Conservation (phyloP, 2,329 filamentous ascomycete species). For the Cercospora beticola region DNA sequence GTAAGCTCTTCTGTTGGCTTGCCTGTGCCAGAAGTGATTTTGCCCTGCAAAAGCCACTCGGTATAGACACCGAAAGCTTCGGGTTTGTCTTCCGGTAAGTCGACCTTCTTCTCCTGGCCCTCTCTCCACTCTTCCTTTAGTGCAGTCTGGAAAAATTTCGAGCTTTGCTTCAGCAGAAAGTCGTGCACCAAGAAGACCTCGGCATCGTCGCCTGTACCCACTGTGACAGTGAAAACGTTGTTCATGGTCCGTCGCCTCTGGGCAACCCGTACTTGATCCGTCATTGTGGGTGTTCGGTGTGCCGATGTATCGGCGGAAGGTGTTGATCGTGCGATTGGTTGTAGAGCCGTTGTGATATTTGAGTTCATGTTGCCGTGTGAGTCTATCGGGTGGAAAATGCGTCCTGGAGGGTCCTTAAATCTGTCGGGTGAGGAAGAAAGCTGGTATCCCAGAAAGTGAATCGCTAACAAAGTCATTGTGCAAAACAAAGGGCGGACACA, state of each 20-base stretch:
- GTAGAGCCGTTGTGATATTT: not conserved
- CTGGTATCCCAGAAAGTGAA: not conserved
- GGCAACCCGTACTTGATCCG: not conserved
- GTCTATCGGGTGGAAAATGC: not conserved
- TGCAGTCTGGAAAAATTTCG: conserved; percentile 11
- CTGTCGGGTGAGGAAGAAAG: not conserved
- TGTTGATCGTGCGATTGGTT: not conserved
- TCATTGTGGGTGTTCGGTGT: not conserved
- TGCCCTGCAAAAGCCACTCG: conserved; percentile 15
- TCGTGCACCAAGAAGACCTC: conserved; percentile 14
- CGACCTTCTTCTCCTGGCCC: conserved; percentile 1
- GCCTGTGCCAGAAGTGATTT: not conserved
- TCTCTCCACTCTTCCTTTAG: conserved; percentile 16
- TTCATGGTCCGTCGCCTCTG: conserved; percentile 7
- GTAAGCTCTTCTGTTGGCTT: not conserved
- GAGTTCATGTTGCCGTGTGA: not conserved
- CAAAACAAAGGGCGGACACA: not conserved
- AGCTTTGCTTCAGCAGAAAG: not conserved
- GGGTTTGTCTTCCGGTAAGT: conserved; percentile 11
- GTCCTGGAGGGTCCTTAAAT: not conserved
- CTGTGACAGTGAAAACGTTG: conserved; percentile 11
- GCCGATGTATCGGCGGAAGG: not conserved
- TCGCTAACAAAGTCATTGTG: not conserved
- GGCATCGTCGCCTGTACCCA: not conserved
- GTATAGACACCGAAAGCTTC: conserved; percentile 12